Evolutionary conservation across 78 protist species (phyloP), one percentile per base, ranked within the genome.

Genomic region (Dictyostelium discoideum): DNA sequence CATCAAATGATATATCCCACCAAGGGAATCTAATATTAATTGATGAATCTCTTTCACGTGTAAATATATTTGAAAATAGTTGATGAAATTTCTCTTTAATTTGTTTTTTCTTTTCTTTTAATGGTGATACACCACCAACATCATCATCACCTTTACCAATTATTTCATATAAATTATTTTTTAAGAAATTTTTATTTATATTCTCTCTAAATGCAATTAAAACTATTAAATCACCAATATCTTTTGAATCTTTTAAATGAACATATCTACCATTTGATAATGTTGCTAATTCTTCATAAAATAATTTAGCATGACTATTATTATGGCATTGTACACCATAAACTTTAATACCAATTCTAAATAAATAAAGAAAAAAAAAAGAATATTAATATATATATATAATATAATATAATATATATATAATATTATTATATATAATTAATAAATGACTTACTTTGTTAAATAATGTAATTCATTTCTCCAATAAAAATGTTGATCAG

Each of bases 401-500:
- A 10, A 48, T 72, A 40, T 4, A n/a, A 32, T 32, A 60, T 60
- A 60, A 60, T 60, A 6, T 32, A 57, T 16, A 5, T 24, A n/a
- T 14, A 11, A 26, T 72, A 40, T 6, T 22, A 10, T 26, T 6
- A 3, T 42, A 40, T 4, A 2, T 42, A 46, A 46, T 46, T 46
- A 46, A 46, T 10, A 32, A 32, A 32, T 10, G 10, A 57, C 88
- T 20, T 85, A 92, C 96, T 65, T 84, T 67, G 86, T 50, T 11
- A 92, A 22, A 32, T 32, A 67, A 54, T 83, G 78, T 60, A 92
- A 39, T 82, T 94, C 97, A 77, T 87, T 85, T 84, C 92, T 44
- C 97, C 97, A 94, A 76, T 84, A 80, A 18, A 83, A 89, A n/a
- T 83, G 82, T 85, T 87, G 97, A 67, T 94, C 92, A 2, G 97